Percentiles rank a stretch among this genome's conserved stretches.
Conservation (phyloP, 2,329 filamentous ascomycete genomes). For the Myotisia sp. region DNA sequence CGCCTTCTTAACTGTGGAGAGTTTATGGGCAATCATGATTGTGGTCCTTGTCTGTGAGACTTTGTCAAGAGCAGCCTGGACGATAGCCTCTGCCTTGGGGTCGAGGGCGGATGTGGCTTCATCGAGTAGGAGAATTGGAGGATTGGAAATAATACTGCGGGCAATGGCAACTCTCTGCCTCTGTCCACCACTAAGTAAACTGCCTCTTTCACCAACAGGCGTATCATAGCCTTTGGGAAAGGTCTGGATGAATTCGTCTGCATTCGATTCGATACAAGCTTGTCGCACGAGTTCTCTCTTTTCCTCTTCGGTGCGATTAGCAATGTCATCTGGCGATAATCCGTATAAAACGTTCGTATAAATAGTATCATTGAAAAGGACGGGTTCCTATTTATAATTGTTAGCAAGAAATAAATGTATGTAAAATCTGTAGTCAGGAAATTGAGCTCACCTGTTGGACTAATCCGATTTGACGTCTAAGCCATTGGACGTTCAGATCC, state of each 20-base stretch:
- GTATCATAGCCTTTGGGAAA: slow-evolving; percentile 76
- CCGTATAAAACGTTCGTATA: slow-evolving; percentile 68
- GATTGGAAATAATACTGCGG: slow-evolving; percentile 66
- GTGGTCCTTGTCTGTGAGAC: slow-evolving; percentile 69
- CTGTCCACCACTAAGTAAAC: slow-evolving; percentile 74
- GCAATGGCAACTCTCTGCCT: slow-evolving; percentile 86
- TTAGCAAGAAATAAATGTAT: background rate
- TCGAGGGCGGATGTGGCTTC: slow-evolving; percentile 79
- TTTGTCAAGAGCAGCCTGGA: slow-evolving; percentile 68
- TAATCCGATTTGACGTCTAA: slow-evolving; percentile 37
- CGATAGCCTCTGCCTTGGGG: slow-evolving; percentile 71
- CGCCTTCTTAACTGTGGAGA: slow-evolving; percentile 74
- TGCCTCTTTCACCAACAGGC: slow-evolving; percentile 73
- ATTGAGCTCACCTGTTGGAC: slow-evolving; percentile 22
- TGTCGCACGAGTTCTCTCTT: slow-evolving; percentile 52
- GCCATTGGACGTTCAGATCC: slow-evolving; percentile 33
- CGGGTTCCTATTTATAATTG: slow-evolving; percentile 52
- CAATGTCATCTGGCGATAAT: slow-evolving; percentile 59
- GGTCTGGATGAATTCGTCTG: slow-evolving; percentile 64
- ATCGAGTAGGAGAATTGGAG: slow-evolving; percentile 71
- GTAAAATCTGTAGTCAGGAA: background rate
- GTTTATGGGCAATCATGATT: slow-evolving; percentile 73
- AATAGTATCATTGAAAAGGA: slow-evolving; percentile 68
- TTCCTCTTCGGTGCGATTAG: slow-evolving; percentile 48
- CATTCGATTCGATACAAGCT: slow-evolving; percentile 72